A percentile compares a stretch with the other conserved stretches of the same genome.
phyloP scores from a whole-genome alignment of 2,329 filamentous ascomycete species.

The Neurospora sp. region DNA sequence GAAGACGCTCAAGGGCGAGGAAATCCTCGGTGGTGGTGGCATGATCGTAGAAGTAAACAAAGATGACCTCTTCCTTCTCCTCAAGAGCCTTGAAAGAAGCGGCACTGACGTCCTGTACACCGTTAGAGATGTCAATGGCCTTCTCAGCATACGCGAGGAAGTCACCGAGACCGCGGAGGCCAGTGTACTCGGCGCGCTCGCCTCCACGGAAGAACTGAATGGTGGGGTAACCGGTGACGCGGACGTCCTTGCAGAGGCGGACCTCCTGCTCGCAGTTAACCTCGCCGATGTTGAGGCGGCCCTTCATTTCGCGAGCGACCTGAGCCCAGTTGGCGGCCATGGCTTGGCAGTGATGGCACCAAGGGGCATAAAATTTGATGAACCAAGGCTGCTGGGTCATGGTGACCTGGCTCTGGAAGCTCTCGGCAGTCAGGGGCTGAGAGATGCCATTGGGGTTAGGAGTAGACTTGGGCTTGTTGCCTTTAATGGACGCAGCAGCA shows the following conservation, averaged over 20 bases:
- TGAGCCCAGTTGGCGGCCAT: conserved; percentile 85
- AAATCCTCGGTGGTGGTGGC: conserved; percentile 93
- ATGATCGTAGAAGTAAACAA: conserved; percentile 95
- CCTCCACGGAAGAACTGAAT: conserved; percentile 87
- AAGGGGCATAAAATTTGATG: conserved; percentile 96
- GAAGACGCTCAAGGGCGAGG: conserved; percentile 72
- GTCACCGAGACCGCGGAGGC: conserved; percentile 84
- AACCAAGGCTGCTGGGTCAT: conserved; percentile 91
- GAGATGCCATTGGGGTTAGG: conserved; percentile 71
- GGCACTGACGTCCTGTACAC: conserved; percentile 72
- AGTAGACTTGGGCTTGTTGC: conserved; percentile 41
- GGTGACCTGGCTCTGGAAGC: conserved; percentile 76
- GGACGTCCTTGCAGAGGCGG: conserved; percentile 85
- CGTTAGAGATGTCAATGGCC: conserved; percentile 65
- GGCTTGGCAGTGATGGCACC: conserved; percentile 92
- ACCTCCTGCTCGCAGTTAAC: conserved; percentile 87
- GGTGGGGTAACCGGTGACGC: conserved; percentile 72
- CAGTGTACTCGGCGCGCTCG: conserved; percentile 87
- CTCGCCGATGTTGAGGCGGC: conserved; percentile 82
- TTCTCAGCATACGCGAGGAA: conserved; percentile 80
- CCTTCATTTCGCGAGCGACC: conserved; percentile 84
- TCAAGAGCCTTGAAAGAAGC: conserved; percentile 71
- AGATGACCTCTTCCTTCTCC: conserved; percentile 89
- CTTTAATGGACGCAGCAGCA: conserved; percentile 27
- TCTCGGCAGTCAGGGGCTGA: conserved; percentile 67